Conservation (phyloP, 139 green algal genomes). For the Trebouxia sp. region DNA sequence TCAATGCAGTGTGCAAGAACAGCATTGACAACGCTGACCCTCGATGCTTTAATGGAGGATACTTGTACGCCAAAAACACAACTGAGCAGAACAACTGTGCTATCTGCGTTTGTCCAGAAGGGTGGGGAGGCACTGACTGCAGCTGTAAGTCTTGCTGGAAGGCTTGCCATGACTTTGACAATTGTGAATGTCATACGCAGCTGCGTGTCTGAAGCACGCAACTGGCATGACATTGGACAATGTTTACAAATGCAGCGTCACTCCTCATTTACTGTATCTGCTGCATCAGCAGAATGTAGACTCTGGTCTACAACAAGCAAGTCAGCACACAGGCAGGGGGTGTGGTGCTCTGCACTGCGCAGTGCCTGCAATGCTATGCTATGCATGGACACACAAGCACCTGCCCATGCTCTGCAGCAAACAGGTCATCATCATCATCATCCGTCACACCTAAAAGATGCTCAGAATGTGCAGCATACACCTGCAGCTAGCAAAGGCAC, state of each 20-base stretch:
- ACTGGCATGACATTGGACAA: background rate
- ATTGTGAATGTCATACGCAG: conserved; percentile 9
- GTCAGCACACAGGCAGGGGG: too few relatives aligned
- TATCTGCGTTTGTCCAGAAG: conserved; percentile 55
- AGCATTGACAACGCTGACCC: conserved; percentile 39
- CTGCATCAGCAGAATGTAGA: background rate
- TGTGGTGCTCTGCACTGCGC: too few relatives aligned
- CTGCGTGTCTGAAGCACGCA: background rate
- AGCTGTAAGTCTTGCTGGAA: conserved; percentile 35
- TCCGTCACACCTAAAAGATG: too few relatives aligned
- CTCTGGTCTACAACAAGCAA: background rate
- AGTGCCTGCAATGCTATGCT: too few relatives aligned
- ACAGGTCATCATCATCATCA: too few relatives aligned
- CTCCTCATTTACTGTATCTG: background rate
- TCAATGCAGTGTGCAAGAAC: conserved; percentile 4
- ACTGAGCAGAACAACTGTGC: conserved; percentile 47
- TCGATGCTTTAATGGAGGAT: conserved; percentile 59
- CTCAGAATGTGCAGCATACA: too few relatives aligned
- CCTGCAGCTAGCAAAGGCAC: too few relatives aligned
- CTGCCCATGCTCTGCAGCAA: too few relatives aligned
- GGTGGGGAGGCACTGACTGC: conserved; percentile 63
- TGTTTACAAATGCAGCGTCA: background rate
- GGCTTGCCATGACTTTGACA: background rate
- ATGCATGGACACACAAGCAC: too few relatives aligned
- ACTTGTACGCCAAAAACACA: conserved; percentile 48